phyloP scores from a whole-genome alignment of 2,329 filamentous ascomycete genomes.

The Mariannaea sp. region DNA sequence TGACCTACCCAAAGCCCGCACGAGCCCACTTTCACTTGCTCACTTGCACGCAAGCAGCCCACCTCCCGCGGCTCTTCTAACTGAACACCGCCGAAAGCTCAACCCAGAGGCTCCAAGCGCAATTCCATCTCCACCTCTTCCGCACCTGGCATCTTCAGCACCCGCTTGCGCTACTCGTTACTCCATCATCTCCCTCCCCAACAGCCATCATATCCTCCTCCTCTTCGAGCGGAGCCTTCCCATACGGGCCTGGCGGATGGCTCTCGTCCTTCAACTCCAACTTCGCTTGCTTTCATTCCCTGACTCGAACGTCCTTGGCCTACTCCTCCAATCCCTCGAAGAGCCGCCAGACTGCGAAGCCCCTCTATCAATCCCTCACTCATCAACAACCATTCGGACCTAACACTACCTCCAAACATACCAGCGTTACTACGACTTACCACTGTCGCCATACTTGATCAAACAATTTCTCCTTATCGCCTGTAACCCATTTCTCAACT shows the following conservation, averaged over 20 bases:
- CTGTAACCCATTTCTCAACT: constrained; percentile 27
- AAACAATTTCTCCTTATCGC: constrained; percentile 26
- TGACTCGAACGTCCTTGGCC: constrained; percentile 16
- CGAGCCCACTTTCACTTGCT: too few relatives aligned
- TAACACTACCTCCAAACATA: too few relatives aligned
- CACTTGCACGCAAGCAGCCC: constrained; percentile 17
- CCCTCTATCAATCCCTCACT: constrained; percentile 30
- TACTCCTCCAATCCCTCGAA: constrained; percentile 7
- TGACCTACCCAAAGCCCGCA: too few relatives aligned
- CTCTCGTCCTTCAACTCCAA: constrained; percentile 21
- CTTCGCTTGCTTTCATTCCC: constrained; percentile 16
- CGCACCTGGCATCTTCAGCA: constrained; percentile 24
- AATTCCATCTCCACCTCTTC: constrained; percentile 19
- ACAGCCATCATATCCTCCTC: constrained; percentile 29
- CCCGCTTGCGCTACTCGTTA: constrained; percentile 32
- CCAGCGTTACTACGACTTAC: too few relatives aligned
- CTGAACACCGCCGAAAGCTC: constrained; percentile 17
- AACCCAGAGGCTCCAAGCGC: constrained; percentile 31
- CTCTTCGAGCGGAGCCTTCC: constrained; percentile 26
- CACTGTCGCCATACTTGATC: constrained; percentile 28
- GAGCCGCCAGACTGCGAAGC: constrained; percentile 9
- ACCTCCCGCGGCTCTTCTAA: constrained; percentile 2
- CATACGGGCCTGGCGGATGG: constrained; percentile 34
- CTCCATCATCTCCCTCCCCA: constrained; percentile 33
- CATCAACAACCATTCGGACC: too few relatives aligned